Conservation (phyloP, 2,329 filamentous ascomycete species). For the Whalleya microplaca region DNA sequence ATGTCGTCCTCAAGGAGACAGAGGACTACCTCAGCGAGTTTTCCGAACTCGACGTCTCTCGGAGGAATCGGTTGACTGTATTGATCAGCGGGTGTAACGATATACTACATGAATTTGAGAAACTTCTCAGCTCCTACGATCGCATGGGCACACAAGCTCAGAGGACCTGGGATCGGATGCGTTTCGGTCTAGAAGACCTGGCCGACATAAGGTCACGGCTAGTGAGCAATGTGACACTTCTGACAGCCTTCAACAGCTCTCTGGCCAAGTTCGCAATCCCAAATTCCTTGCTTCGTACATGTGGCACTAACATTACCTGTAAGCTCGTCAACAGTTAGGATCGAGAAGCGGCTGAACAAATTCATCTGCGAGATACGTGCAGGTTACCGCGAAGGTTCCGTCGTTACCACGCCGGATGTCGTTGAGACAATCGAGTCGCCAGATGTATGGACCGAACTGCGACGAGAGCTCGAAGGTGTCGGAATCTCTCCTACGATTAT, state of each 20-base stretch:
- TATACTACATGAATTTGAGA: conserved; percentile 29
- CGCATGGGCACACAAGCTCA: conserved; percentile 32
- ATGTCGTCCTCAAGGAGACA: conserved; percentile 34
- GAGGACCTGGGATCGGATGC: conserved; percentile 35
- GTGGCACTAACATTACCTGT: background rate
- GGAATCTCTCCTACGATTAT: conserved; percentile 28
- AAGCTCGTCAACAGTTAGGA: conserved; percentile 32
- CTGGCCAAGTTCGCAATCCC: conserved; percentile 27
- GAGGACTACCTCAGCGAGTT: conserved; percentile 30
- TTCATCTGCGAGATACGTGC: conserved; percentile 34
- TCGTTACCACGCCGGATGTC: conserved; percentile 27
- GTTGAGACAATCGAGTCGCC: conserved; percentile 29
- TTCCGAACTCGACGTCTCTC: conserved; percentile 22
- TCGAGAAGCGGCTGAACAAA: conserved; percentile 30
- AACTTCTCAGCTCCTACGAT: conserved; percentile 30
- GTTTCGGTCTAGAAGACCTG: conserved; percentile 33
- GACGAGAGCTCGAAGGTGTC: conserved; percentile 33
- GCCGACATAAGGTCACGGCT: conserved; percentile 31
- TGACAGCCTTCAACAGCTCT: conserved; percentile 32
- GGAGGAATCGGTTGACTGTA: conserved; percentile 24
- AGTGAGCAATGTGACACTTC: conserved; percentile 29
- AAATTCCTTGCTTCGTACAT: background rate
- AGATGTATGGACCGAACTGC: conserved; percentile 30
- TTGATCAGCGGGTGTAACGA: conserved; percentile 24
- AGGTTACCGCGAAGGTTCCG: conserved; percentile 30